A percentile compares a stretch with the other conserved stretches of the same genome.
phyloP scores from a whole-genome alignment of 2,329 filamentous ascomycete genomes.

The Venturia aucupariae region DNA sequence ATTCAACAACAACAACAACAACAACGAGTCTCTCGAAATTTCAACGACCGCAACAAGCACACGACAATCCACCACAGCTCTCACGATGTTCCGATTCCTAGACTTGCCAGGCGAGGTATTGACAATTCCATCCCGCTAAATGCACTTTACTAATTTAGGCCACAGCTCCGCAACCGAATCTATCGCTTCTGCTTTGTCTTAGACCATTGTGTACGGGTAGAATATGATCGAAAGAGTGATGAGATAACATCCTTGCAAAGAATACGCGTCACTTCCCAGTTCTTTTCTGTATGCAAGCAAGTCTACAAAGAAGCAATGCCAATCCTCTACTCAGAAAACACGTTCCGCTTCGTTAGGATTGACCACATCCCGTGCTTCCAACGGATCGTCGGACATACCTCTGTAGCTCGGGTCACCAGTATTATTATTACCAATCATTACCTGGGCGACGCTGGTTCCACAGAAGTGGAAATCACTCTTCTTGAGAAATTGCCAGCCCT shows the following conservation, averaged over 20 bases:
- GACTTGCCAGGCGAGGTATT: neutral
- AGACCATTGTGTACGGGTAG: too few relatives aligned
- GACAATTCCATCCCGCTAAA: neutral
- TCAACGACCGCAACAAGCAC: too few relatives aligned
- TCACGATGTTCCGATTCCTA: neutral
- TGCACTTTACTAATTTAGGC: neutral
- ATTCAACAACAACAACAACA: too few relatives aligned
- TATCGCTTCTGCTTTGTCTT: neutral
- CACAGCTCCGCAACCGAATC: neutral
- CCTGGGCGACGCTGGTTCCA: too few relatives aligned
- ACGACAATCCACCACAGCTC: neutral
- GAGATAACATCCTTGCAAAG: neutral
- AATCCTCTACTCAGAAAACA: neutral
- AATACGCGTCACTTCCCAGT: neutral
- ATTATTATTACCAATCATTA: neutral
- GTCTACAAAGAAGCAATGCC: neutral
- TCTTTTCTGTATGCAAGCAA: neutral
- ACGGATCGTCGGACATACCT: neutral
- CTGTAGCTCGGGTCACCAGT: neutral
- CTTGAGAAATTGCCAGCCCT: neutral
- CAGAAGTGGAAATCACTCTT: neutral
- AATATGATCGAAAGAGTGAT: neutral
- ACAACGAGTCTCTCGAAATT: too few relatives aligned
- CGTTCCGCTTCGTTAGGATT: neutral
- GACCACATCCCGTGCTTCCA: neutral